Evolutionary conservation across 1,139 yeast species (phyloP), one percentile per base, ranked within the genome.

Genomic region (Debaryomycetaceae sp.): DNA sequence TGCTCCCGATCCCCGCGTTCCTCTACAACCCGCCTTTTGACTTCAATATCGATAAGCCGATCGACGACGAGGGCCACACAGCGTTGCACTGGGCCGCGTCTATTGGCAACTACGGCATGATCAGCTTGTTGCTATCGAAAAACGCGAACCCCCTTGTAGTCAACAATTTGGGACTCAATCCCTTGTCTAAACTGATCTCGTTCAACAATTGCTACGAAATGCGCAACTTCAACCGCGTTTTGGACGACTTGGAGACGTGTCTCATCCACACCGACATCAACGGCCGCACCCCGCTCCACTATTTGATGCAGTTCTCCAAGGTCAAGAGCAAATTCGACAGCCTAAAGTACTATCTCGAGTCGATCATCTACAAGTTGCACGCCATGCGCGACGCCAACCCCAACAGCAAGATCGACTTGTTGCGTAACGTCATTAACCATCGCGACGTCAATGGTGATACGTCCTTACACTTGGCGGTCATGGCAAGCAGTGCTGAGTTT

Each of bases 61-160:
- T 90, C 26, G 98, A 90, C 46, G 93, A 83, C 40, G 97, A 90
- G 52, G 96, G 96, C 1, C 96, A 90, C 44, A 82, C 96, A 0
- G 86, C 96, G 1, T 68, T 90, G 39, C 97, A 90, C 51, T 90
- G 98, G 98, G 95, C 97, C 0, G 75, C 94, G 8, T 86, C 97
- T 0, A 79, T 90, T 64, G 96, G 95, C 6, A 77, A 81, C 40
- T 57, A 75, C 31, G 72, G 72, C 25, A 68, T 87, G 49, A 73
- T 86, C 30, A 82, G 78, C 39, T 58, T 83, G 14, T 55, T 90
- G 16, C 51, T 86, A 14, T 57, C 72, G 28, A 71, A 76, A 38
- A 86, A 90, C 5, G 94, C 95, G 2, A 79, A 82, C 45, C 78
- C 87, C 4, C 55, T 79, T 25, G 76, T 74, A 10, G 76, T 80